Base-by-base conservation (phyloP, 202 grass and related monocot genomes). In the Musa balbisiana region DNA sequence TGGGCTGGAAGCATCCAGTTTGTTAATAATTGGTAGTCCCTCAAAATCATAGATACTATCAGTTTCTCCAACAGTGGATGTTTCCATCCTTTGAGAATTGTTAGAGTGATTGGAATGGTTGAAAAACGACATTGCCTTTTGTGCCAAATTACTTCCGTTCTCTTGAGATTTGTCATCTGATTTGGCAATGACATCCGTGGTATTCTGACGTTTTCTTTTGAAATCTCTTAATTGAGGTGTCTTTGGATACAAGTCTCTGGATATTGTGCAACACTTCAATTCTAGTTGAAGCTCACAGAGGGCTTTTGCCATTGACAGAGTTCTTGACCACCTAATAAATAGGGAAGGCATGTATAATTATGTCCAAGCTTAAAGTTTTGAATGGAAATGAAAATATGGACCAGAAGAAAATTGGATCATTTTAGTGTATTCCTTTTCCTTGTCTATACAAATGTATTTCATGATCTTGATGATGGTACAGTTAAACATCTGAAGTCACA, bases 281-380 rank as follows among this genome's bases (percentile, higher is more conserved):
- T 92, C 83, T 17, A 67, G 64, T 21, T 92, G 90, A 80, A 97
- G 84, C 68, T 84, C 60, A 23, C 93, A 97, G 5, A 92, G 86
- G 55, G 87, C 82, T 80, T 76, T 65, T 33, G 86, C 85, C 93
- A 92, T 92, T 21, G 90, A 71, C 73, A 97, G 80, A 79, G 86
- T 83, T 79, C 90, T 85, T 49, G 64, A 33, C 90, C 90, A 97
- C 86, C 90, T 92, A 72, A 14, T 72, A 20, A 73, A 68, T 6
- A 43, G 5, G 4, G 55, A 49, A 74, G 19, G 17, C 53, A 16
- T 74, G 11, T 14, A 43, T 62, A 11, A 51, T 63, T 19, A 21
- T 19, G 49, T 21, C 9, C 16, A 12, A 76, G 67, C 14, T 51
- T 69, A 19, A 62, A 62, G 58, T 8, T 43, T 43, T 43, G 33